These are phyloP conservation scores for Phytopythium montanum DNA, from an alignment of 352 stramenopile species.

Conservation along the genomic window DNA sequence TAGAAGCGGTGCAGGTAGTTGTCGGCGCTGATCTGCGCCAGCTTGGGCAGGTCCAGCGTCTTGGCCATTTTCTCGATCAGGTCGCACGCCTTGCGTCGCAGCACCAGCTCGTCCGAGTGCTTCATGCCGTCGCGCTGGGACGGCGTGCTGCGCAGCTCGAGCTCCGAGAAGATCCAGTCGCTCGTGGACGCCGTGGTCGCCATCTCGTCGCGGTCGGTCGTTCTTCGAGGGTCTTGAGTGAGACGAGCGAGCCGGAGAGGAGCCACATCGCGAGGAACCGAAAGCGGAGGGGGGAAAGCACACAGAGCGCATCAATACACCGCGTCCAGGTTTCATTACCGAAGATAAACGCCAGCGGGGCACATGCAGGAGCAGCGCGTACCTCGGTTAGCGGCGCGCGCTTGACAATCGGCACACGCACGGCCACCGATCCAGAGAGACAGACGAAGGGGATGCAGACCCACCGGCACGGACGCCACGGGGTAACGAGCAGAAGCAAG, in stretches of 20 bases:
- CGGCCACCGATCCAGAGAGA: neutral
- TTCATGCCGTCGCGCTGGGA: slow-evolving; percentile 78
- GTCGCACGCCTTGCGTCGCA: slow-evolving; percentile 72
- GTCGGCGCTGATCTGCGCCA: slow-evolving; percentile 78
- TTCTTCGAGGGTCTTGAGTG: neutral
- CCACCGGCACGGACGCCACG: slow-evolving; percentile 4
- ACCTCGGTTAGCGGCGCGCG: slow-evolving; percentile 1
- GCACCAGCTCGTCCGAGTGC: slow-evolving; percentile 62
- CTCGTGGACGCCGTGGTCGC: slow-evolving; percentile 25
- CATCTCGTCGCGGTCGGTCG: neutral
- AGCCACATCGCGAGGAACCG: slow-evolving; percentile 1
- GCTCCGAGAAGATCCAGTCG: slow-evolving; percentile 79
- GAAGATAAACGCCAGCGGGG: slow-evolving; percentile 3
- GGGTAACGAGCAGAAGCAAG: neutral
- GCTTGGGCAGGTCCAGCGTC: slow-evolving; percentile 69
- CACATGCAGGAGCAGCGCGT: slow-evolving; percentile 6
- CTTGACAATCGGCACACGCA: slow-evolving; percentile 5
- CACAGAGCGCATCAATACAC: slow-evolving; percentile 12
- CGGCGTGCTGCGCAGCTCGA: slow-evolving; percentile 59
- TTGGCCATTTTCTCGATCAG: slow-evolving; percentile 88
- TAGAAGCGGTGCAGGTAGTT: slow-evolving; percentile 90
- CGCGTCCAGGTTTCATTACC: slow-evolving; percentile 7
- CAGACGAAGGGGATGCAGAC: slow-evolving; percentile 4
- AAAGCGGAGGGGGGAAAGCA: slow-evolving; percentile 1
- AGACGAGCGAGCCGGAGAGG: slow-evolving; percentile 6